These are phyloP conservation scores for Yamadazyma philogaea DNA, from an alignment of 805 yeast species.

Conservation along the genomic window DNA sequence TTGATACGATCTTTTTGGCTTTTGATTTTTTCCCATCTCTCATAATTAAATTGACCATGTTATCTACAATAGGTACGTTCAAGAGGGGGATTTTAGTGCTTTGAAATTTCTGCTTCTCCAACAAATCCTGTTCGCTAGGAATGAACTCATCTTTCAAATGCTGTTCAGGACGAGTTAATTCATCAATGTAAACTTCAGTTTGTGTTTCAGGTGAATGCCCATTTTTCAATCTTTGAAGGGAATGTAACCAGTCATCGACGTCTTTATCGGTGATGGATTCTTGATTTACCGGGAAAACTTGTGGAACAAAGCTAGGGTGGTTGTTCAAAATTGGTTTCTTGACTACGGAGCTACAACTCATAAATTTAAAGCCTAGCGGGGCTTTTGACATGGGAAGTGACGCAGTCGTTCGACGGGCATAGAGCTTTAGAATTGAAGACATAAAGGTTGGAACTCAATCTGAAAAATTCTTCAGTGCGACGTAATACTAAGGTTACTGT, in stretches of 20 bases:
- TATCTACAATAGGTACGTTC: conserved; percentile 68
- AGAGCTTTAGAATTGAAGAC: conserved; percentile 14
- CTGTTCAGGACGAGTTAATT: conserved; percentile 37
- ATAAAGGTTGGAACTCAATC: neutral
- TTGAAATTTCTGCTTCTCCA: conserved; percentile 50
- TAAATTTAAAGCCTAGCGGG: neutral
- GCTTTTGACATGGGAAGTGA: conserved; percentile 3
- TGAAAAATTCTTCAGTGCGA: conserved; percentile 8
- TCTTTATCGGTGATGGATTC: conserved; percentile 37
- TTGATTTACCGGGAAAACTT: conserved; percentile 37
- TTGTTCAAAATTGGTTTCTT: conserved; percentile 14
- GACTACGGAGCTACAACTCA: conserved; percentile 6
- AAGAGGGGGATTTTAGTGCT: conserved; percentile 56
- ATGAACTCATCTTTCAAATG: conserved; percentile 39
- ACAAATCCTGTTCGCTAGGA: conserved; percentile 64
- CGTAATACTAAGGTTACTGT: conserved; percentile 1
- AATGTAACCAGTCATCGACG: conserved; percentile 46
- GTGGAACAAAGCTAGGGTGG: conserved; percentile 21
- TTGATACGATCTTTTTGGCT: conserved; percentile 69
- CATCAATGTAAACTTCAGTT: conserved; percentile 38
- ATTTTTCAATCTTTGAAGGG: conserved; percentile 38
- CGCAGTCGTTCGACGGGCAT: conserved; percentile 6
- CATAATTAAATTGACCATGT: conserved; percentile 86
- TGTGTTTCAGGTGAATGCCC: conserved; percentile 30
- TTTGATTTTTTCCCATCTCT: conserved; percentile 81